Evolutionary conservation across 345 rosid species (phyloP).

Genomic region (Melastoma malabathricum): DNA sequence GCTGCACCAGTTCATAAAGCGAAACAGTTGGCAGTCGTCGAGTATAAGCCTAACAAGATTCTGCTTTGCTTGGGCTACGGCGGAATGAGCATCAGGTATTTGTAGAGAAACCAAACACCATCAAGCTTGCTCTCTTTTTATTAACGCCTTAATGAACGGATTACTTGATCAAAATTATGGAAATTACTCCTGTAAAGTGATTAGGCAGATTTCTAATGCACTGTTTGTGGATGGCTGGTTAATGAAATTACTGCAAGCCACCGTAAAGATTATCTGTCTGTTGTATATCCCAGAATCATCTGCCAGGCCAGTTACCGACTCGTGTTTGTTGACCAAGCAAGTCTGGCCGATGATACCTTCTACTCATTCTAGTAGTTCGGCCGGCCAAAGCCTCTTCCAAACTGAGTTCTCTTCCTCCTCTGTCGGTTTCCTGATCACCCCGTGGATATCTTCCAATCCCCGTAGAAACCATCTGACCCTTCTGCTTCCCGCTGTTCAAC

Average conservation of each 20-base stretch:
- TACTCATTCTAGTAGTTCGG: constrained; percentile 36
- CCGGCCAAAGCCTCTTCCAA: constrained; percentile 64
- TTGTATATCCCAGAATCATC: too few relatives aligned
- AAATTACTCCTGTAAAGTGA: too few relatives aligned
- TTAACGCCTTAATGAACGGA: constrained; percentile 1
- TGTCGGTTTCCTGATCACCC: constrained; percentile 59
- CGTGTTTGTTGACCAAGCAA: background rate
- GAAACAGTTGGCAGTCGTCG: constrained; percentile 8
- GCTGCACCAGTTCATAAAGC: constrained; percentile 15
- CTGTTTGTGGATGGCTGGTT: too few relatives aligned
- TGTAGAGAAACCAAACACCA: background rate
- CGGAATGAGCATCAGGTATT: constrained; percentile 1
- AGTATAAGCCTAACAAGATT: constrained; percentile 16
- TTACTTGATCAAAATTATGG: background rate
- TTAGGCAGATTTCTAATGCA: too few relatives aligned
- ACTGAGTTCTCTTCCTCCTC: constrained; percentile 37
- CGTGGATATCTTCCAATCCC: too few relatives aligned
- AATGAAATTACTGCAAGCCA: too few relatives aligned
- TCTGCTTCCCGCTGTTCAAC: too few relatives aligned
- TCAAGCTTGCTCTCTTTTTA: background rate
- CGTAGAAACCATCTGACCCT: constrained; percentile 44
- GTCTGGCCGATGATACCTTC: background rate
- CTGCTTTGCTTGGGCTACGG: constrained; percentile 36
- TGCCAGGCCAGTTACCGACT: background rate
- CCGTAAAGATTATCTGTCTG: too few relatives aligned